These are phyloP conservation scores for Ustilago tritici DNA, from an alignment of 1,284 basidiomycete species.

Conservation along the genomic window DNA sequence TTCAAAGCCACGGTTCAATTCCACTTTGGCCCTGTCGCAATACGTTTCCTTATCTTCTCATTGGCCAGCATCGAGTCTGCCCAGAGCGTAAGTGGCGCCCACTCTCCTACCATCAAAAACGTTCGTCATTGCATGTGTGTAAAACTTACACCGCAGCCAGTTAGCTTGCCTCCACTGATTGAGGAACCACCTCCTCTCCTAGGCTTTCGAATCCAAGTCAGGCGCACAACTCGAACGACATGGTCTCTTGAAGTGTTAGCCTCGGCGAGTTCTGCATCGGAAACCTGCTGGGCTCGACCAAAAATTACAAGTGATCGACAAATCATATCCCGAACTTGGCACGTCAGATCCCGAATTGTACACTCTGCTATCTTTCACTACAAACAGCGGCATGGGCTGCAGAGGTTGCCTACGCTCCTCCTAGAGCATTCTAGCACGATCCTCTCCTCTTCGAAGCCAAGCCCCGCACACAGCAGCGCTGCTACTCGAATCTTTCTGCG, in stretches of 20 bases:
- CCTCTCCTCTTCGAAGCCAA: not conserved
- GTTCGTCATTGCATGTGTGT: not conserved
- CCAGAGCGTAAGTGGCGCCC: not conserved
- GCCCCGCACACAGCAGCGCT: not conserved
- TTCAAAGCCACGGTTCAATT: conserved; percentile 12
- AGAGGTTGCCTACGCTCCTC: conserved; percentile 26
- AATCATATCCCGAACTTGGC: conserved; percentile 31
- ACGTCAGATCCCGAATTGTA: conserved; percentile 13
- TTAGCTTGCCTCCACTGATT: not conserved
- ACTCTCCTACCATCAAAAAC: not conserved
- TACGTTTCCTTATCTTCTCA: conserved; percentile 3
- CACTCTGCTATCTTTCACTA: not conserved
- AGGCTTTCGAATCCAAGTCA: not conserved
- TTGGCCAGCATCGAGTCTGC: conserved; percentile 5
- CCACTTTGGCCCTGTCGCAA: not conserved
- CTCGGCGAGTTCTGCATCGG: not conserved
- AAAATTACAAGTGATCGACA: conserved; percentile 30
- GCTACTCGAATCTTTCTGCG: not conserved
- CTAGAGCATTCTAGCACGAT: conserved; percentile 47
- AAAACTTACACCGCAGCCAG: not conserved
- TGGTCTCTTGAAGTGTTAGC: not conserved
- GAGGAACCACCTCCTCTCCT: not conserved
- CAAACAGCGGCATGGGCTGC: conserved; percentile 3
- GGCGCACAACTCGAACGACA: not conserved
- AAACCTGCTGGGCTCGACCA: no score